Conservation (phyloP, 108 stramenopile genomes). For the Skeletonema potamos region DNA sequence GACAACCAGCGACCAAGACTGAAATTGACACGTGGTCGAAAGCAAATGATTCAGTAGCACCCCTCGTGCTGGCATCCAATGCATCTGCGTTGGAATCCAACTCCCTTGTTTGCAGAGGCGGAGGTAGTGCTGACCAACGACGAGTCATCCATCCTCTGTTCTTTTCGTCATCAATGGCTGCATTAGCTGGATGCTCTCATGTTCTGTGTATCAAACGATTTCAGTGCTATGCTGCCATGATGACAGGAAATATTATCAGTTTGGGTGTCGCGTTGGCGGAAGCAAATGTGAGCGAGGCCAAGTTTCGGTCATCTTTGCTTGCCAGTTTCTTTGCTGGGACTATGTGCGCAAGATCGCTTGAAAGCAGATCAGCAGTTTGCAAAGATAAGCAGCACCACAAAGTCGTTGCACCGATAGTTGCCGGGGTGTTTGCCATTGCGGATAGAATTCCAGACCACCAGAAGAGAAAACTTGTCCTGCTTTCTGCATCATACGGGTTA, state of each 20-base stretch:
- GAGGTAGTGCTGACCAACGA: neutral
- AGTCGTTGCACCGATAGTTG: constrained; percentile 2
- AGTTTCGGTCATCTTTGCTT: constrained; percentile 16
- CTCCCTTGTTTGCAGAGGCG: neutral
- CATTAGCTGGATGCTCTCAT: constrained; percentile 29
- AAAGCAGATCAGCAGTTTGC: neutral
- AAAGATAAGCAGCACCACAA: constrained; percentile 3
- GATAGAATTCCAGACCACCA: neutral
- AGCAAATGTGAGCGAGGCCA: constrained; percentile 9
- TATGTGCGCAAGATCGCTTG: neutral
- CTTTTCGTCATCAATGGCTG: constrained; percentile 15
- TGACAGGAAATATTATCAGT: constrained; percentile 35
- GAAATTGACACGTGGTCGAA: too few species aligned
- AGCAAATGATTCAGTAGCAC: neutral
- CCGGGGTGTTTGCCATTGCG: constrained; percentile 13
- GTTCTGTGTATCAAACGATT: constrained; percentile 15
- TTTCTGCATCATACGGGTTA: constrained; percentile 13
- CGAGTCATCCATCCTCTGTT: neutral
- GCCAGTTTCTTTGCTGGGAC: constrained; percentile 14
- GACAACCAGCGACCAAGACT: neutral
- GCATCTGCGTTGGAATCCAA: too few species aligned
- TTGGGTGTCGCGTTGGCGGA: constrained; percentile 10
- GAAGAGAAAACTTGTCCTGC: constrained; percentile 2
- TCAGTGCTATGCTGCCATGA: constrained; percentile 30
- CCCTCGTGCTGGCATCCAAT: neutral